phyloP scores from a whole-genome alignment of 2,329 filamentous ascomycete genomes.

The Verticillium nonalfalfae region DNA sequence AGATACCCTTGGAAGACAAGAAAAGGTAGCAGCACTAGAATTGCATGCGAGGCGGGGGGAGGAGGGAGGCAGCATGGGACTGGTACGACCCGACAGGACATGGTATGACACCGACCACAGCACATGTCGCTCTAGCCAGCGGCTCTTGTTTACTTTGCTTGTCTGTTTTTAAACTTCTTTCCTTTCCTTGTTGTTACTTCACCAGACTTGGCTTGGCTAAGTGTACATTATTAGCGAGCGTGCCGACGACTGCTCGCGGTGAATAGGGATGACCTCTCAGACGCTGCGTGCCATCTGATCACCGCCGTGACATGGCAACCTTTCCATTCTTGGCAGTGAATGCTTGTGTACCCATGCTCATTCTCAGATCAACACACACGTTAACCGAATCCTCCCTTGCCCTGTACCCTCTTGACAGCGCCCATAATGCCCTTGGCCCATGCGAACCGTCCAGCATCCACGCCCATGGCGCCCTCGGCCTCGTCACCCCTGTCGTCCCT shows the following conservation, averaged over 20 bases:
- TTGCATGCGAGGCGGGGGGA: neutral
- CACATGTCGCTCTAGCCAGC: neutral
- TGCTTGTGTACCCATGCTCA: neutral
- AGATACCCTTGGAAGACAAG: neutral
- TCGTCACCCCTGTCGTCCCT: conserved; percentile 43
- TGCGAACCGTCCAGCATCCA: conserved; percentile 46
- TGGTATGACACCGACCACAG: neutral
- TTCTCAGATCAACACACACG: neutral
- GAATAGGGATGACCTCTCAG: neutral
- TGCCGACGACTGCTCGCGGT: neutral
- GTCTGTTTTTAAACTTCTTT: neutral
- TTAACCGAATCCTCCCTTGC: conserved; percentile 18
- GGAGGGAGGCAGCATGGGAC: neutral
- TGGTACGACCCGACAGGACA: neutral
- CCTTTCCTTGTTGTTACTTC: neutral
- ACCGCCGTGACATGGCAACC: too few relatives aligned
- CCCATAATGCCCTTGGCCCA: conserved; percentile 54
- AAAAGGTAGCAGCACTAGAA: neutral
- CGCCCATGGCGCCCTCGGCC: conserved; percentile 42
- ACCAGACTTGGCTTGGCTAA: neutral
- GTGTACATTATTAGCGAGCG: neutral
- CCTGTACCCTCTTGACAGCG: conserved; percentile 50
- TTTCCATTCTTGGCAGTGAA: too few relatives aligned
- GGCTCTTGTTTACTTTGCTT: neutral
- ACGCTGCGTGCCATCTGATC: too few relatives aligned